Conservation (phyloP, 768 basidiomycete species). For the Panaeolus papilionaceus region DNA sequence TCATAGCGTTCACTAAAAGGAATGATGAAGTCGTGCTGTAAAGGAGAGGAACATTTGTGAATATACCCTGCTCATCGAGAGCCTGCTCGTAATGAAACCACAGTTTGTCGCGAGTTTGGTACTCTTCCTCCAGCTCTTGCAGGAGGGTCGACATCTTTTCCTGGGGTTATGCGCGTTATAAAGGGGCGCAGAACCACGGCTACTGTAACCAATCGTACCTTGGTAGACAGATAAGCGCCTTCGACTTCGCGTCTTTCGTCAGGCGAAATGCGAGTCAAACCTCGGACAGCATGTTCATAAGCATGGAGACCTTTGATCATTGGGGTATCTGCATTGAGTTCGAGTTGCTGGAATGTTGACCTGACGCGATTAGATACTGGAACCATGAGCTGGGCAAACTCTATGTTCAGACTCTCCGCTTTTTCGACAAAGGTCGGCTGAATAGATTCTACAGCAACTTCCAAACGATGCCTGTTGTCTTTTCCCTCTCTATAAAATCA, state of each 20-base stretch:
- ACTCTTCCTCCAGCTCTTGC: slow-evolving; percentile 2
- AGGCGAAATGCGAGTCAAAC: neutral
- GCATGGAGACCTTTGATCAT: neutral
- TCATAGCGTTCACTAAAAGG: slow-evolving; percentile 5
- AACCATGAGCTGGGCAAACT: slow-evolving; percentile 9
- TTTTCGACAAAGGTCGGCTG: neutral
- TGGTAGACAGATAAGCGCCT: neutral
- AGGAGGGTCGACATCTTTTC: neutral
- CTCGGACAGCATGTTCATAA: neutral
- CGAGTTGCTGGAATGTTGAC: neutral
- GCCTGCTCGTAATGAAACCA: slow-evolving; percentile 9
- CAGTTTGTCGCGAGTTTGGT: neutral
- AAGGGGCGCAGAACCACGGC: neutral
- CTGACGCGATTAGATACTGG: neutral
- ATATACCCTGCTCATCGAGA: slow-evolving; percentile 5
- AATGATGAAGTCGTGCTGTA: neutral
- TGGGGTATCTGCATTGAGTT: neutral
- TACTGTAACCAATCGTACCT: neutral
- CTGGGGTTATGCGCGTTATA: neutral
- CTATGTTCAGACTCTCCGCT: slow-evolving; percentile 1
- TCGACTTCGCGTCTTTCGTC: neutral
- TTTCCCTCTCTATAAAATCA: neutral
- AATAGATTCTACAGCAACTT: neutral
- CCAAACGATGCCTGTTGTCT: neutral
- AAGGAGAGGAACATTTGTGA: neutral